A percentile compares a stretch with the other conserved stretches of the same genome.
Evolutionary conservation across 371 early-diverging fungal genomes (phyloP).

Genomic region (Rhizopus arrhizus): DNA sequence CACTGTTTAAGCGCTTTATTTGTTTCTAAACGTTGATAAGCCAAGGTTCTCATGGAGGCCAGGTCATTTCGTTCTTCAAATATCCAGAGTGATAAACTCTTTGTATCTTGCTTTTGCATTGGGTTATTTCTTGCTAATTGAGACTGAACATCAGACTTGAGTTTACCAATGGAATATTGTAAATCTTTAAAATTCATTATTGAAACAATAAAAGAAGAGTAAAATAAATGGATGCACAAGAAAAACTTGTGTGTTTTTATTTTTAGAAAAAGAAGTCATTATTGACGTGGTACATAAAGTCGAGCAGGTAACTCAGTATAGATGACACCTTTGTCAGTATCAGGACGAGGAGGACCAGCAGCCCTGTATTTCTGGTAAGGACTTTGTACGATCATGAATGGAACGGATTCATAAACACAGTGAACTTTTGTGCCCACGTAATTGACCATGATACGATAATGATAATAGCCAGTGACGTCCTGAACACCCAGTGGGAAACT

Average conservation of each 20-base stretch:
- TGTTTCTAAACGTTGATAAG: constrained; percentile 40
- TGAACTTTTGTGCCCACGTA: constrained; percentile 30
- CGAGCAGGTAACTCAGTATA: neutral
- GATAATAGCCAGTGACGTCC: constrained; percentile 32
- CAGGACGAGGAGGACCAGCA: constrained; percentile 13
- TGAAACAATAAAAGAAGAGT: neutral
- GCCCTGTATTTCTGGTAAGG: constrained; percentile 16
- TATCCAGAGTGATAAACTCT: constrained; percentile 44
- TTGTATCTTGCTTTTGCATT: constrained; percentile 47
- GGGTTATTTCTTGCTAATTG: constrained; percentile 50
- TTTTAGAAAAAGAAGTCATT: neutral
- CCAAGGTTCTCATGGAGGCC: constrained; percentile 37
- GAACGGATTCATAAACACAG: constrained; percentile 40
- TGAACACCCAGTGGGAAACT: constrained; percentile 27
- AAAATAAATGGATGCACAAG: neutral
- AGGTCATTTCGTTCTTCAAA: constrained; percentile 47
- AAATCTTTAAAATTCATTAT: constrained; percentile 51
- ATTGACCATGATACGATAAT: constrained; percentile 45
- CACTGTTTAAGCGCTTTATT: constrained; percentile 37
- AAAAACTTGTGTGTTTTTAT: neutral
- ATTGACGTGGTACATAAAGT: neutral
- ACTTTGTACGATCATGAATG: constrained; percentile 34
- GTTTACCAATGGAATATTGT: constrained; percentile 46
- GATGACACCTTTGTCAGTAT: neutral
- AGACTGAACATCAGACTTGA: constrained; percentile 43